Evolutionary conservation across 768 basidiomycete genomes (phyloP).

Genomic region (Amanita rimosa): DNA sequence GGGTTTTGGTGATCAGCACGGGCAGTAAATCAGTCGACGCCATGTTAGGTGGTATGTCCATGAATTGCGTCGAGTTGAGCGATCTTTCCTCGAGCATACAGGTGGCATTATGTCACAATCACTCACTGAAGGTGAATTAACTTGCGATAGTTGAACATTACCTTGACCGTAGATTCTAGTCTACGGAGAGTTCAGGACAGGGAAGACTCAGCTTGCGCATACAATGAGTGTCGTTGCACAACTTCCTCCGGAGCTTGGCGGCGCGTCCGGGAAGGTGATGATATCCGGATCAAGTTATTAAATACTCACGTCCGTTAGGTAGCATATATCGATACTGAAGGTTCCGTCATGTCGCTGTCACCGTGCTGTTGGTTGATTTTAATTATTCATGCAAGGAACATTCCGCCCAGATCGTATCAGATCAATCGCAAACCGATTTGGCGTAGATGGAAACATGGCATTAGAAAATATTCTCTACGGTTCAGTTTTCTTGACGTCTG

Average conservation of each 20-base stretch:
- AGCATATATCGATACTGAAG: slow-evolving; percentile 90
- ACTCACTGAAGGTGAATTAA: slow-evolving; percentile 68
- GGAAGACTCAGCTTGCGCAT: slow-evolving; percentile 92
- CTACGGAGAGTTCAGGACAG: slow-evolving; percentile 93
- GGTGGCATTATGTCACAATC: slow-evolving; percentile 89
- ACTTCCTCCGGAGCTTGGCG: slow-evolving; percentile 81
- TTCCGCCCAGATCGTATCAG: slow-evolving; percentile 91
- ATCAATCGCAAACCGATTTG: slow-evolving; percentile 86
- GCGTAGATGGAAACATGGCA: slow-evolving; percentile 81
- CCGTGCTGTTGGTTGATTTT: slow-evolving; percentile 7
- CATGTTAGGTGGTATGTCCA: slow-evolving; percentile 66
- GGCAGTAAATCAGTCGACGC: slow-evolving; percentile 87
- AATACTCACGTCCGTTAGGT: slow-evolving; percentile 32
- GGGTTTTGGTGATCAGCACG: slow-evolving; percentile 77
- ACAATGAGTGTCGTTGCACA: slow-evolving; percentile 90
- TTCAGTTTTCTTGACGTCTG: slow-evolving; percentile 13
- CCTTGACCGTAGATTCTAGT: slow-evolving; percentile 31
- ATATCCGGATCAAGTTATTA: neutral
- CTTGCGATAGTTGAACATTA: neutral
- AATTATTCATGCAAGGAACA: slow-evolving; percentile 41
- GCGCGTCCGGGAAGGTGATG: slow-evolving; percentile 76
- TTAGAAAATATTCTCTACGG: slow-evolving; percentile 91
- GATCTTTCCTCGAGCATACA: slow-evolving; percentile 16
- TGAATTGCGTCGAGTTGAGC: neutral
- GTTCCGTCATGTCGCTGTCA: slow-evolving; percentile 18